These are phyloP conservation scores for Posidonia oceanica DNA, from an alignment of 116 monocot species.

Conservation along the genomic window DNA sequence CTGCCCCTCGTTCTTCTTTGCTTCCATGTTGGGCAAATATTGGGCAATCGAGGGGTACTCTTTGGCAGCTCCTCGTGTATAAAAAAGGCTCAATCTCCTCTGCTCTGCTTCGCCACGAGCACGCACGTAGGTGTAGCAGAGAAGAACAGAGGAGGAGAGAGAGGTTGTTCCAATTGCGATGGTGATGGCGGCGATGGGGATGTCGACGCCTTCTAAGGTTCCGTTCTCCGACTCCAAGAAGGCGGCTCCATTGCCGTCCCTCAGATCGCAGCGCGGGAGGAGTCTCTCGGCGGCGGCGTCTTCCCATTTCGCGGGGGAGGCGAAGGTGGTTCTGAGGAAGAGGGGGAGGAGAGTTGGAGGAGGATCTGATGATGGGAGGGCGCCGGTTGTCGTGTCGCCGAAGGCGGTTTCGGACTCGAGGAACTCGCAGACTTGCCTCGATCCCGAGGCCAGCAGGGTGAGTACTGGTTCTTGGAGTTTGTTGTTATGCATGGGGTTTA, in stretches of 20 bases:
- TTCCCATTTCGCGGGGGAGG: slow-evolving; percentile 14
- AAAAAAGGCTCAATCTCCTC: too few relatives aligned
- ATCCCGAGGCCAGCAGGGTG: slow-evolving; percentile 86
- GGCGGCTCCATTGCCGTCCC: neutral
- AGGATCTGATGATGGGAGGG: neutral
- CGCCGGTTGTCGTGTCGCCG: slow-evolving; percentile 51
- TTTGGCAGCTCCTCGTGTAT: too few relatives aligned
- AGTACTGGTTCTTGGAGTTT: neutral
- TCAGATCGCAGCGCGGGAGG: neutral
- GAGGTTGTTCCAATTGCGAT: neutral
- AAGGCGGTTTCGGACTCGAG: slow-evolving; percentile 83
- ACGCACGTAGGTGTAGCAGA: too few relatives aligned
- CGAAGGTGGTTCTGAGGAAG: neutral
- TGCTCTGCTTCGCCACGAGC: too few relatives aligned
- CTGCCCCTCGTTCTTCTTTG: too few relatives aligned
- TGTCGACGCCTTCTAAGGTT: neutral
- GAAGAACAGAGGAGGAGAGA: too few relatives aligned
- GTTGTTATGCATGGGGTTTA: too few relatives aligned
- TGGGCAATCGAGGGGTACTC: neutral
- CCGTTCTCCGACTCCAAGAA: neutral
- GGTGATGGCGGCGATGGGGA: slow-evolving; percentile 1
- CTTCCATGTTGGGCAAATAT: too few relatives aligned
- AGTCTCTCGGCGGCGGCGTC: slow-evolving; percentile 11
- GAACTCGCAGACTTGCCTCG: slow-evolving; percentile 89
- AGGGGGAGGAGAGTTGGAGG: too few relatives aligned